phyloP scores from a whole-genome alignment of 768 basidiomycete genomes.

The Glaciozyma martinii region DNA sequence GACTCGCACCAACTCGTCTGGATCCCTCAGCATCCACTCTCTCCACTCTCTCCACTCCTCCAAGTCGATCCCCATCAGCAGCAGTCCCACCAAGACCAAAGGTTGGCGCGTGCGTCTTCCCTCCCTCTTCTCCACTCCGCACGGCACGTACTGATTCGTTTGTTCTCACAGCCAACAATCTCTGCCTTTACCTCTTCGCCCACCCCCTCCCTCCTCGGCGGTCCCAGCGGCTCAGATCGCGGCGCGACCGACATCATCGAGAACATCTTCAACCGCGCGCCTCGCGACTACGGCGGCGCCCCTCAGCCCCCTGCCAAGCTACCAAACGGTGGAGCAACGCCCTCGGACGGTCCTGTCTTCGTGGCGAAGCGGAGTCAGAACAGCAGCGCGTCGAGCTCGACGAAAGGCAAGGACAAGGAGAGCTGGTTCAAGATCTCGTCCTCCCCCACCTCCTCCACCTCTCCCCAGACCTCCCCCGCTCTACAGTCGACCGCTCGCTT shows the following conservation, averaged over 20 bases:
- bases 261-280: constrained; percentile 20
- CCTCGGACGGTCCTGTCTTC: too few relatives aligned
- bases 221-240: constrained; percentile 8
- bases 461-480: too few relatives aligned
- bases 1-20: constrained; percentile 9
- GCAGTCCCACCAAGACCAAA: not conserved
- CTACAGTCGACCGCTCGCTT: too few relatives aligned
- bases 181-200: not conserved
- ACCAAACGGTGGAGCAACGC: too few relatives aligned
- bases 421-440: too few relatives aligned
- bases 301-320: not conserved
- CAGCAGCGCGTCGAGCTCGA: too few relatives aligned
- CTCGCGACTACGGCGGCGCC: not conserved
- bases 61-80: not conserved
- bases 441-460: too few relatives aligned
- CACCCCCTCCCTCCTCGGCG: not conserved
- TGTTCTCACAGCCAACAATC: not conserved
- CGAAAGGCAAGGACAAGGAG: too few relatives aligned
- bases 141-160: not conserved
- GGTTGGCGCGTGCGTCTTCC: constrained; percentile 5
- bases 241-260: constrained; percentile 24
- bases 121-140: not conserved
- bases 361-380: too few relatives aligned
- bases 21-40: constrained; percentile 6
- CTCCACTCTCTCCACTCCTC: not conserved